phyloP scores from a whole-genome alignment of 106 monocot species.

The Platanthera guangdongensis region DNA sequence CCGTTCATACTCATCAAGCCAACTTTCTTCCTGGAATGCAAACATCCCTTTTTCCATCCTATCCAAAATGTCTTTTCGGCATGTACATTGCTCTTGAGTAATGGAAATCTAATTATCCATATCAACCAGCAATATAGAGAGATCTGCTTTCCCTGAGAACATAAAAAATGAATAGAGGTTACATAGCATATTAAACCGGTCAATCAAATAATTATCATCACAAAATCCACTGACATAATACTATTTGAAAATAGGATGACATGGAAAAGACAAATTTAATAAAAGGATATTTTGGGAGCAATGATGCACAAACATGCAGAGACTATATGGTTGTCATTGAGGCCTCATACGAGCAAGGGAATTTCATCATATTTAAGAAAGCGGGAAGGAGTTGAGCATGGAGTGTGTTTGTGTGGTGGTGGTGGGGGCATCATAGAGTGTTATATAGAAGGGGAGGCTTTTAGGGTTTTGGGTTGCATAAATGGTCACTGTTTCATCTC shows the following conservation, averaged over 20 bases:
- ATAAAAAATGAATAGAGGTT: not conserved
- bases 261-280: not conserved
- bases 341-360: no score
- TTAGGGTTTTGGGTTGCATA: no score
- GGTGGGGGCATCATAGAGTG: no score
- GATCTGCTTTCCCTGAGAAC: slow-evolving; percentile 47
- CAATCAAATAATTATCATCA: not conserved
- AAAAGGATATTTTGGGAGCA: not conserved
- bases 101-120: slow-evolving; percentile 67
- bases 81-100: slow-evolving; percentile 56
- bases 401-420: no score
- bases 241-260: not conserved
- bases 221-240: not conserved
- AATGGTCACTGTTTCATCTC: no score
- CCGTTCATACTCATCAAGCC: slow-evolving; percentile 97
- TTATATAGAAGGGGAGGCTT: no score
- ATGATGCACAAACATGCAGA: not conserved
- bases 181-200: not conserved
- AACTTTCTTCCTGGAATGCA: slow-evolving; percentile 54
- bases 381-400: no score
- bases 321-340: no score
- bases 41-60: slow-evolving; percentile 82
- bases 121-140: slow-evolving; percentile 43
- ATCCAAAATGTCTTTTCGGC: slow-evolving; percentile 88
- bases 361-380: no score